Evolutionary conservation across 208 protist species (phyloP), one percentile per base, ranked within the genome.

Genomic region (Crithidia thermophila): DNA sequence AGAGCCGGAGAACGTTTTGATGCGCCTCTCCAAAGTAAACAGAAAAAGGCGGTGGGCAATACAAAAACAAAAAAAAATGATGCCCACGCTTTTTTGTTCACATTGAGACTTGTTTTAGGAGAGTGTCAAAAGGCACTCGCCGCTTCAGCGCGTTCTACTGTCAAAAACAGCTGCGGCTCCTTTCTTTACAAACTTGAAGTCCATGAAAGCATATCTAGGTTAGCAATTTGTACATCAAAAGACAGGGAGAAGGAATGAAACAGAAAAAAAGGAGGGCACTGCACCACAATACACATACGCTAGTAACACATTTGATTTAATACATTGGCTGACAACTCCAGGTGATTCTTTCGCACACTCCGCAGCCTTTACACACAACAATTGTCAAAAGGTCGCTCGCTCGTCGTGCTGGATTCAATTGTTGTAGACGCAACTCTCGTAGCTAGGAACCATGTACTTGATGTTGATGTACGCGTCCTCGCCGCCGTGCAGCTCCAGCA

Each of bases 381-480:
- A 68, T 27, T 28, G 16, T 13, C 9, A 51, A 45, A 60, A 42
- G n/a, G n/a, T n/a, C 14, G 16, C 8, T 50, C 31, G 43, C n/a
- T n/a, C n/a, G n/a, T n/a, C n/a, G n/a, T n/a, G n/a, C 14, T 28
- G n/a, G 13, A 30, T 56, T 69, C 66, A 85, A 56, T 85, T 91
- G 61, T 88, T 91, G 53, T 90, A 91, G 10, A 97, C 74, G 68
- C 82, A 93, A 57, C 89, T 94, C 71, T 98, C 95, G 69, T 98
- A 98, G 20, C 82, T 97, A 34, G 95, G 95, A 14, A 98, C 89
- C 95, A 98, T 98, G 81, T 98, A 98, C 80, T 98, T 98, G 80
- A 98, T 98, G 75, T 98, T 97, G 71, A 97, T 97, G 77, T 95
- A 98, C 2, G 95, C 95, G 73, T 97, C 93, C 67, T 94, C 91